Conservation (phyloP, 768 basidiomycete genomes). For the Porphyrellus cyaneotinctus region DNA sequence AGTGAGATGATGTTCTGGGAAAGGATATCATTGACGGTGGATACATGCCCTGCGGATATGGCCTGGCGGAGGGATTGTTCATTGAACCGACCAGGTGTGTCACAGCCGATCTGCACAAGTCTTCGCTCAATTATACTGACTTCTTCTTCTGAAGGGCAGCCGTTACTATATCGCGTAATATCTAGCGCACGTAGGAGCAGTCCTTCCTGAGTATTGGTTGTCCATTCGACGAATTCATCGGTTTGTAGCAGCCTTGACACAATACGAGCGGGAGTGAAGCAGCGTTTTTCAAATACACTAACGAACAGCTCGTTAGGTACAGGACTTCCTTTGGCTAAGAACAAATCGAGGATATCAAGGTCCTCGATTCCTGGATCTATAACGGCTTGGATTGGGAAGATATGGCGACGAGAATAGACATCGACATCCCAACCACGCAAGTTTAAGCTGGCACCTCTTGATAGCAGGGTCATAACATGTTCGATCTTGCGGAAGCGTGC, state of each 20-base stretch:
- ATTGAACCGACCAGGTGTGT: neutral
- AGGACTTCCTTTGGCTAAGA: neutral
- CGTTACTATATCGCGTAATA: neutral
- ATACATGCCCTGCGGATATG: conserved; percentile 3
- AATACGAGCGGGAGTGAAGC: neutral
- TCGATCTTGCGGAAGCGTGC: neutral
- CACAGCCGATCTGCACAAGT: conserved; percentile 1
- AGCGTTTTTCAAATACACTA: too few species aligned
- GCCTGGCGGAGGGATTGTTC: neutral
- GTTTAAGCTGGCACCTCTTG: neutral
- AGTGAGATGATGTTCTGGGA: neutral
- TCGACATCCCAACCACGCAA: neutral
- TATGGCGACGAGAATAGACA: too few species aligned
- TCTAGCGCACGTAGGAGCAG: neutral
- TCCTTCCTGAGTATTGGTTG: neutral
- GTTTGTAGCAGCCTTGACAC: conserved; percentile 7
- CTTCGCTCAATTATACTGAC: neutral
- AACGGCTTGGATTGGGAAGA: neutral
- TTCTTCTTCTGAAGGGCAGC: neutral
- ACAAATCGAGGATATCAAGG: neutral
- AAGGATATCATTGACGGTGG: neutral
- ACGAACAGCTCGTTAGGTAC: neutral
- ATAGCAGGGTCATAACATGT: neutral
- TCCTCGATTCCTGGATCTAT: neutral
- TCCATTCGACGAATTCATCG: conserved; percentile 16